A percentile compares a stretch with the other conserved stretches of the same genome.
These are phyloP conservation scores for Datura wrightii DNA, from an alignment of 257 asterid genomes.

Conservation along the genomic window DNA sequence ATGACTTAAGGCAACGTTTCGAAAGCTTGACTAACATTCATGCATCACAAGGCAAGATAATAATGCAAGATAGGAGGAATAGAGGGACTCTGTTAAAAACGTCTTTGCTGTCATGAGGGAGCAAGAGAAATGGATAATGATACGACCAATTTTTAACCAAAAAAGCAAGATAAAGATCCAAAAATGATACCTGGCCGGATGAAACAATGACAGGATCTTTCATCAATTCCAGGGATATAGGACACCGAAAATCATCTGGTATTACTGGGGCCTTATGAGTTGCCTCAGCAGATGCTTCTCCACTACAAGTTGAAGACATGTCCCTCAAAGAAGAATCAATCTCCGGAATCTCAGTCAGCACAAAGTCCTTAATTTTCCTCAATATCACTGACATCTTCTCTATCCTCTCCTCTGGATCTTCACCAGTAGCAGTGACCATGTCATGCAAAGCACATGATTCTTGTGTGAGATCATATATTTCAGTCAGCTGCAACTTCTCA, in stretches of 20 bases:
- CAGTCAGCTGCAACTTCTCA: slow-evolving; percentile 78
- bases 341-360: slow-evolving; percentile 77
- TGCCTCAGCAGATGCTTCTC: slow-evolving; percentile 51
- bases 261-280: slow-evolving; percentile 62
- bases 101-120: slow-evolving; percentile 21
- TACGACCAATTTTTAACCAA: slow-evolving; percentile 24
- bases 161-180: slow-evolving; percentile 26
- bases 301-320: slow-evolving; percentile 58
- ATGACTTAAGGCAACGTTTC: not conserved
- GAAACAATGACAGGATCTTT: slow-evolving; percentile 97
- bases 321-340: slow-evolving; percentile 50
- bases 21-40: not conserved
- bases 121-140: slow-evolving; percentile 30
- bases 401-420: slow-evolving; percentile 85
- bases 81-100: slow-evolving; percentile 6
- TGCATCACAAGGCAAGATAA: slow-evolving; percentile 6
- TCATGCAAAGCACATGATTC: slow-evolving; percentile 97
- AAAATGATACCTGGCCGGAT: slow-evolving; percentile 84
- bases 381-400: slow-evolving; percentile 93
- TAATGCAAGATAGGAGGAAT: not conserved
- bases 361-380: slow-evolving; percentile 92
- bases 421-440: slow-evolving; percentile 84
- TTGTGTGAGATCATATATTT: slow-evolving; percentile 83
- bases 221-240: slow-evolving; percentile 95
- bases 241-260: slow-evolving; percentile 98